Conservation (phyloP, 1,284 basidiomycete genomes). For the Sanghuangporus baumii region DNA sequence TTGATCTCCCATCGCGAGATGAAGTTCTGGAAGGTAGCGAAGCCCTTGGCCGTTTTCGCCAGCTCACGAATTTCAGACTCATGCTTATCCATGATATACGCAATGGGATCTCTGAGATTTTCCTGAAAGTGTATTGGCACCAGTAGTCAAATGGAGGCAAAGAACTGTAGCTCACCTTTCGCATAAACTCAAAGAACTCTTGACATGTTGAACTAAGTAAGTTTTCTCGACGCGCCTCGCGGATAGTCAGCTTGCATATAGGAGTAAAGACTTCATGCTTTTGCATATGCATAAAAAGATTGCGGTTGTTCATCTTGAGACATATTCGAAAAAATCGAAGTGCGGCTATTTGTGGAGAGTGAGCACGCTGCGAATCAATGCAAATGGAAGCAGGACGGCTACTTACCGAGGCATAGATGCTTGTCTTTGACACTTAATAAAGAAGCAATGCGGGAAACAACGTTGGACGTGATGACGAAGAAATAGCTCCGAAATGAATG, state of each 20-base stretch:
- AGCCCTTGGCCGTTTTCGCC: conserved; percentile 55
- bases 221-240: conserved; percentile 85
- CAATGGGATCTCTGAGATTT: conserved; percentile 81
- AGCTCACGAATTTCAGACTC: conserved; percentile 63
- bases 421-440: conserved; percentile 84
- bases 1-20: conserved; percentile 88
- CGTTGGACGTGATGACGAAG: conserved; percentile 77
- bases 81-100: conserved; percentile 79
- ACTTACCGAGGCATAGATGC: conserved; percentile 81
- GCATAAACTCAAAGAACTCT: conserved; percentile 91
- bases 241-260: conserved; percentile 75
- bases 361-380: conserved; percentile 1
- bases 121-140: conserved; percentile 45
- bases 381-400: neutral
- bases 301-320: conserved; percentile 81
- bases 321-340: conserved; percentile 89
- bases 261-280: conserved; percentile 83
- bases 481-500: conserved; percentile 91
- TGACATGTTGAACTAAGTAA: conserved; percentile 91
- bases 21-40: conserved; percentile 67
- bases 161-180: conserved; percentile 50
- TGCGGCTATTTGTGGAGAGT: conserved; percentile 48
- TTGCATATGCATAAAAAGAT: conserved; percentile 79
- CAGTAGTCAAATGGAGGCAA: conserved; percentile 9
- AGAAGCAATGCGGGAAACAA: conserved; percentile 70